Base-by-base conservation (phyloP, 176 grass and related monocot genomes). In the Coix lacrymajobi region DNA sequence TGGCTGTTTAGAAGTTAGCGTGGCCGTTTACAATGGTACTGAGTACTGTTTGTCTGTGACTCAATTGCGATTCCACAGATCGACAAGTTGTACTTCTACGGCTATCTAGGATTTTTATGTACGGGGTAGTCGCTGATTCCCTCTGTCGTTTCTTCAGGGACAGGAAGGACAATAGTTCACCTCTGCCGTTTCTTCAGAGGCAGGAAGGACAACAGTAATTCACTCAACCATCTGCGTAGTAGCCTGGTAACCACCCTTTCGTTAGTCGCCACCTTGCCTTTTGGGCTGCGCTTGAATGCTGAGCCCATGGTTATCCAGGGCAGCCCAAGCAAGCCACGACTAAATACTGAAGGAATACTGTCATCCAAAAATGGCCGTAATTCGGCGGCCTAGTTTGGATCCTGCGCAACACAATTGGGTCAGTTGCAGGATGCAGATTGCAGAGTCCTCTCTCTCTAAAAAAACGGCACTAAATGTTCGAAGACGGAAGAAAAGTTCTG, bases 361-460 rank as follows among this genome's bases (percentile, higher is more conserved):
- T n/a, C n/a, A 16, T n/a, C 52, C 52, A 10, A 56, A 10, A 56
- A 56, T 24, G 52, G 20, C 3, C 20, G 7, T 30, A 10, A 29
- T 63, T 31, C 61, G 13, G 61, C 71, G 85, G 45, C 92, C 83
- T 94, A 13, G 48, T 91, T 75, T 88, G 69, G 64, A 85, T 69
- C 88, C 70, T 90, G 39, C 39, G 11, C 75, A 69, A 85, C 69
- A 82, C 12, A 66, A 81, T 58, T 85, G 80, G 80, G 40, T 8
- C 51, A 22, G 19, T 20, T 56, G 19, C 41, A 44, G 41, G 12
- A 10, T 44, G 8, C 51, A 8, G 6, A 43, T 7, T 44, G 8
- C 51, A 8, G 6, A 43, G 41, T 13, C 41, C 11, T 43, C 11
- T 10, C 41, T 56, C 6, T 22, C 5, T 0, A 20, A 22, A 14